Evolutionary conservation across 306 rosid species (phyloP).

Genomic region (Abrus precatorius): DNA sequence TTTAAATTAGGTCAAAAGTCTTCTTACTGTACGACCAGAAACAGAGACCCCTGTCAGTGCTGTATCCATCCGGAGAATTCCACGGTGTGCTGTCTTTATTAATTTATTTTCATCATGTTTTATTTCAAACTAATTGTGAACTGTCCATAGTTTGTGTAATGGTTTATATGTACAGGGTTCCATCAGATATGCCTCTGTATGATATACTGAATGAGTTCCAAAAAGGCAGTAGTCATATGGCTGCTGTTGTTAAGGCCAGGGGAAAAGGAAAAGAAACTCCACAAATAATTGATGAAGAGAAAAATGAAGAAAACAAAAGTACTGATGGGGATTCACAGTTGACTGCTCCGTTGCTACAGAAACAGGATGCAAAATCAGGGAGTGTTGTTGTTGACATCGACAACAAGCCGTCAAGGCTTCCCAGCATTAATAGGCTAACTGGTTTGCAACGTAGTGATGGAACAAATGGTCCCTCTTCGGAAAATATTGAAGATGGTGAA

Average conservation of each 20-base stretch:
- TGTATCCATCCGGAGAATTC: slow-evolving; percentile 94
- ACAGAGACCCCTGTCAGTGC: slow-evolving; percentile 99
- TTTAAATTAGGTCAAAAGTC: slow-evolving; percentile 86
- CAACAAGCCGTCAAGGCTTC: slow-evolving; percentile 63
- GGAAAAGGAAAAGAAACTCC: slow-evolving; percentile 67
- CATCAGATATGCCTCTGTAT: slow-evolving; percentile 98
- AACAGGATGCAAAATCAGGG: slow-evolving; percentile 59
- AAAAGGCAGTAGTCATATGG: slow-evolving; percentile 99
- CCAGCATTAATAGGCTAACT: slow-evolving; percentile 49
- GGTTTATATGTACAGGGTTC: slow-evolving; percentile 74
- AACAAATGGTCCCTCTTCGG: slow-evolving; percentile 56
- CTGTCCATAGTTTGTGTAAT: slow-evolving; percentile 44
- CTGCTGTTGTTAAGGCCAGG: slow-evolving; percentile 85
- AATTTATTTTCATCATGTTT: slow-evolving; percentile 24
- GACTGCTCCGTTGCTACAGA: slow-evolving; percentile 75
- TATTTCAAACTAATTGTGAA: slow-evolving; percentile 31
- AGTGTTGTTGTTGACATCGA: slow-evolving; percentile 77
- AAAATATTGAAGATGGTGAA: slow-evolving; percentile 90
- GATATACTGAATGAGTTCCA: slow-evolving; percentile 97
- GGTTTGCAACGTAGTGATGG: slow-evolving; percentile 50
- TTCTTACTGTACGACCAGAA: slow-evolving; percentile 96
- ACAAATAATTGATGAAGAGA: slow-evolving; percentile 62
- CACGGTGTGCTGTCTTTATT: slow-evolving; percentile 64
- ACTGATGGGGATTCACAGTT: slow-evolving; percentile 57
- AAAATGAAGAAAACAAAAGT: slow-evolving; percentile 53